Evolutionary conservation across 2,329 filamentous ascomycete genomes (phyloP).

Genomic region (Chaetomiaceae sp.): DNA sequence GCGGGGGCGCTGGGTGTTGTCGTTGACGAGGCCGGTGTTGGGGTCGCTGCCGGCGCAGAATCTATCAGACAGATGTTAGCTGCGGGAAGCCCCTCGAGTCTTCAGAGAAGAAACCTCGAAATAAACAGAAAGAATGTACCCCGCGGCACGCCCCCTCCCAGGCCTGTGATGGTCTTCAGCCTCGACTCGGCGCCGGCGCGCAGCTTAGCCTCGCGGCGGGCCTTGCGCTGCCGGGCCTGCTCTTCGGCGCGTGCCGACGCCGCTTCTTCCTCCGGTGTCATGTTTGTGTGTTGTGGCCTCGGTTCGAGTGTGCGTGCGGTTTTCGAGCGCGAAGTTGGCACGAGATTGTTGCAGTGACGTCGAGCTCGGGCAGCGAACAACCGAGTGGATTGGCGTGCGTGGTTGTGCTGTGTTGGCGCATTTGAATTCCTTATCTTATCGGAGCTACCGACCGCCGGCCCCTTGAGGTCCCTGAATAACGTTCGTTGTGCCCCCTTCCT

Average conservation of each 20-base stretch:
- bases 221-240: constrained; percentile 69
- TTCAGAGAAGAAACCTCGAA: not conserved
- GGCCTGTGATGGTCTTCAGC: constrained; percentile 67
- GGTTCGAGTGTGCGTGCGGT: not conserved
- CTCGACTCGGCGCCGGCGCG: constrained; percentile 62
- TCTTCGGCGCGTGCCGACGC: constrained; percentile 51
- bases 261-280: constrained; percentile 28
- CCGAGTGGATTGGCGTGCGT: constrained; percentile 3
- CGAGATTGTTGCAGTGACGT: constrained; percentile 6
- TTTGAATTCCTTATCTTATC: constrained; percentile 22
- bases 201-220: constrained; percentile 74
- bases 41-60: not conserved
- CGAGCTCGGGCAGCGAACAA: not conserved
- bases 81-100: too few relatives aligned
- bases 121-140: constrained; percentile 7
- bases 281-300: not conserved
- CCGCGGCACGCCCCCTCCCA: constrained; percentile 50
- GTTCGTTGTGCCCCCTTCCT: too few relatives aligned
- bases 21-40: constrained; percentile 1
- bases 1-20: constrained; percentile 30
- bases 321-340: not conserved
- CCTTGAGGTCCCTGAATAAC: not conserved
- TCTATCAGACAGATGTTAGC: not conserved
- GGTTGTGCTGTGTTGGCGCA: constrained; percentile 10
- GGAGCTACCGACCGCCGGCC: not conserved